Base-by-base conservation (phyloP, 1,139 yeast genomes). In the Kazachstania sp. region DNA sequence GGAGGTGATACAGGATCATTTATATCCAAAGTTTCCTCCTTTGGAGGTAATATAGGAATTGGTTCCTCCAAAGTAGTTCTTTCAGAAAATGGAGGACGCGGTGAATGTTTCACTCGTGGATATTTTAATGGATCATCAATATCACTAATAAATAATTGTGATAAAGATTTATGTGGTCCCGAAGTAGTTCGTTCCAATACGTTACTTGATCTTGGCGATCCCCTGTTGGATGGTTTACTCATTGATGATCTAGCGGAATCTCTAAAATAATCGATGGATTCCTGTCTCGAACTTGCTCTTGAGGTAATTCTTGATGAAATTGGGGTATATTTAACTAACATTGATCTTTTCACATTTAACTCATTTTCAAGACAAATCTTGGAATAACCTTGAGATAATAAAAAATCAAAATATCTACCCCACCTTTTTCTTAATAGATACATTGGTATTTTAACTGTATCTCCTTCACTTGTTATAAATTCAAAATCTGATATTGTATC, bases 401-500 rank as follows among this genome's bases (percentile, higher is more conserved):
- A 55, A 53, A 72, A 73, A 49, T 81, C 79, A 60, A 84, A 84
- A 54, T 76, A 81, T 31, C 77, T 64, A 0, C 92, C 92, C 94
- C 94, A 84, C 59, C 94, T 70, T 56, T 80, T 83, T 54, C 83
- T 70, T 45, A 84, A 69, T 2, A 83, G 69, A 52, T 70, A 71
- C 47, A 79, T 53, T 0, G 88, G 82, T 2, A 81, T 79, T 0
- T 83, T 79, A 15, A 82, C 71, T 29, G 81, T 66, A 45, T 79
- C 83, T 2, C 90, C 92, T 55, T 79, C 84, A 26, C 77, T 71
- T 1, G 86, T 75, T 11, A 83, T 73, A 47, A 84, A 68, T 60
- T 83, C 88, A 60, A 84, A 80, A 64, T 84, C 94, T 0, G 87
- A 74, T 9, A 83, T 66, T 18, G 79, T 68, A 41, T 73, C 74